These are phyloP conservation scores for Verticillium klebahnii DNA, from an alignment of 2,329 filamentous ascomycete species.

Conservation along the genomic window DNA sequence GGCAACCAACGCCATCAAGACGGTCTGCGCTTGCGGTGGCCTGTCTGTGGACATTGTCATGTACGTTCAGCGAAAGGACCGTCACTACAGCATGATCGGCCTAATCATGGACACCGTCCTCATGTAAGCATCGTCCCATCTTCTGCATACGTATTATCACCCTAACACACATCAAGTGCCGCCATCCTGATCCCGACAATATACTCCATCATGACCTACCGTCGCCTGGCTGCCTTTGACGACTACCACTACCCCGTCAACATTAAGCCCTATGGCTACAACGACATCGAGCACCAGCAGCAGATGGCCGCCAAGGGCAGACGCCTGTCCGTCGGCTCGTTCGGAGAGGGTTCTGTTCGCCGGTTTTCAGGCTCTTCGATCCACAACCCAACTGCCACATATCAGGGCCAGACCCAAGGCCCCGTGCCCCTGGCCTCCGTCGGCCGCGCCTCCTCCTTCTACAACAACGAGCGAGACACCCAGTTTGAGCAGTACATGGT, in stretches of 20 bases:
- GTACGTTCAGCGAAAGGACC: slow-evolving; percentile 39
- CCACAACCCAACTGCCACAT: slow-evolving; percentile 2
- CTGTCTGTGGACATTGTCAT: slow-evolving; percentile 48
- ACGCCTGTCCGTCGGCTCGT: slow-evolving; percentile 10
- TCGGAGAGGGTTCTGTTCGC: slow-evolving; percentile 11
- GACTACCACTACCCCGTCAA: slow-evolving; percentile 46
- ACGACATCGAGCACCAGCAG: slow-evolving; percentile 19
- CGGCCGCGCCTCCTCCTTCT: slow-evolving; percentile 7
- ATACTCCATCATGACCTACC: slow-evolving; percentile 44
- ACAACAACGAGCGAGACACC: slow-evolving; percentile 22
- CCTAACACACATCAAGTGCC: slow-evolving; percentile 21
- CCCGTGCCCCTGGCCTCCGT: background rate
- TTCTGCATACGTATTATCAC: background rate
- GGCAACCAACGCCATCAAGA: slow-evolving; percentile 45
- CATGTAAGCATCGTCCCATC: slow-evolving; percentile 33
- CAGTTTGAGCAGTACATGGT: slow-evolving; percentile 22
- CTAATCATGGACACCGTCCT: slow-evolving; percentile 43
- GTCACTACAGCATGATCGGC: slow-evolving; percentile 42
- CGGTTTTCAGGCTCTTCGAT: slow-evolving; percentile 10
- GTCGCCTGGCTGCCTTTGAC: slow-evolving; percentile 42
- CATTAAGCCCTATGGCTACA: slow-evolving; percentile 43
- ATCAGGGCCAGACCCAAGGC: slow-evolving; percentile 2
- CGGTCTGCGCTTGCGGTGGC: slow-evolving; percentile 39
- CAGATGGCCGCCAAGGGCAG: slow-evolving; percentile 12
- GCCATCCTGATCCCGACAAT: slow-evolving; percentile 36